These are phyloP conservation scores for Pleurotus tuber-regium DNA, from an alignment of 768 basidiomycete species.

Conservation along the genomic window DNA sequence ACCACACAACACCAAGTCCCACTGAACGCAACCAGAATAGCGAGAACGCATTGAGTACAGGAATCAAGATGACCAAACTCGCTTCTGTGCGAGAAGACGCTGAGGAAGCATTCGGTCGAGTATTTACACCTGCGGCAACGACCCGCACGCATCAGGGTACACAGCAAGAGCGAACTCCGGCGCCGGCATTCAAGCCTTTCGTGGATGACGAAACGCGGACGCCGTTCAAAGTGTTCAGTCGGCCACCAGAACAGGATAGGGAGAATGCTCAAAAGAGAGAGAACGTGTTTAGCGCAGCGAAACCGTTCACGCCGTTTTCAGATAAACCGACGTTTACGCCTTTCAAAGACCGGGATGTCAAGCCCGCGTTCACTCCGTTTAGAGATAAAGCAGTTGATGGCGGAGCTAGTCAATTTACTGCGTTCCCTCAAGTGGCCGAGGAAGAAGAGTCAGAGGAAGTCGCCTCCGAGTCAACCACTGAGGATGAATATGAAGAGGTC, in stretches of 20 bases:
- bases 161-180: slow-evolving; percentile 15
- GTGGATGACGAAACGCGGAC: slow-evolving; percentile 28
- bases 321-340: slow-evolving; percentile 40
- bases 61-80: slow-evolving; percentile 22
- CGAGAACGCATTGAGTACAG: slow-evolving; percentile 8
- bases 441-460: slow-evolving; percentile 22
- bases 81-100: slow-evolving; percentile 35
- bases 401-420: slow-evolving; percentile 22
- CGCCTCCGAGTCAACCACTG: slow-evolving; percentile 23
- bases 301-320: slow-evolving; percentile 43
- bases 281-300: slow-evolving; percentile 38
- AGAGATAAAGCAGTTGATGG: slow-evolving; percentile 19
- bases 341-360: slow-evolving; percentile 28
- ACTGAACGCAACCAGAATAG: slow-evolving; percentile 27
- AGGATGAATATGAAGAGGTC: slow-evolving; percentile 35
- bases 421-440: slow-evolving; percentile 24
- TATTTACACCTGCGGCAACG: slow-evolving; percentile 59
- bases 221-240: slow-evolving; percentile 69
- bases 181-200: slow-evolving; percentile 19
- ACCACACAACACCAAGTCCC: slow-evolving; percentile 31
- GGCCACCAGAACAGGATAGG: slow-evolving; percentile 55
- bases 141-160: slow-evolving; percentile 24
- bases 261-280: slow-evolving; percentile 20
- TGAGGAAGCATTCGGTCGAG: slow-evolving; percentile 55
- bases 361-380: slow-evolving; percentile 37